Base-by-base conservation (phyloP, 2,329 filamentous ascomycete species). In the Thielaviopsis ethacetica region DNA sequence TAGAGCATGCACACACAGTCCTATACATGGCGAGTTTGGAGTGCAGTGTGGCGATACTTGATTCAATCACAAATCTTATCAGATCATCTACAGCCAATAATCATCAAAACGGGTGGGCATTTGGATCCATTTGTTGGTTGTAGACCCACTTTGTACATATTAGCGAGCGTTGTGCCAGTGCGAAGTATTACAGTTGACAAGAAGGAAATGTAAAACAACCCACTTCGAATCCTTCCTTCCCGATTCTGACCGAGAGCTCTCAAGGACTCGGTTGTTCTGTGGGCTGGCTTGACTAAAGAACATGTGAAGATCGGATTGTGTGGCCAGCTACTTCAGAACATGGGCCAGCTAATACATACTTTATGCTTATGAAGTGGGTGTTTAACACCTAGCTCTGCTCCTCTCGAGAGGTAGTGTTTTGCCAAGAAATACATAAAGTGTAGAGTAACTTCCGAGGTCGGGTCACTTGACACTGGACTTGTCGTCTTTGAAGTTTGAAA, bases 21-120 rank as follows among this genome's bases (percentile, higher is more conserved):
- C 12, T 44, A 4, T 10, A n/a, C 5, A 21, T 49, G n/a, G 44
- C n/a, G n/a, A 21, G 44, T 12, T 51, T 12, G 27, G 24, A 12
- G 24, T 50, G 15, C 26, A 47, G 17, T 47, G 7, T 58, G 56
- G 41, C 50, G 30, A 58, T 58, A 30, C 10, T 38, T 41, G 7
- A 19, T 30, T 22, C 50, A 17, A 44, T 38, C 27, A 55, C 38
- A 41, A 26, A 59, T 59, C 53, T 59, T 56, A 59, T 59, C 58
- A 59, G 58, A 59, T 59, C 44, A 59, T 59, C 58, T 59, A 30
- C 21, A 51, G 21, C 58, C 58, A 59, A 59, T 59, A 26, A 56
- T 17, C 21, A 53, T 53, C 27, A n/a, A 24, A 19, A 10, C 15
- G 9, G 15, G 3, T 24, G 19, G 19, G n/a, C 7, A 54, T 30